Base-by-base conservation (phyloP, 257 asterid genomes). In the Fraxinus excelsior region DNA sequence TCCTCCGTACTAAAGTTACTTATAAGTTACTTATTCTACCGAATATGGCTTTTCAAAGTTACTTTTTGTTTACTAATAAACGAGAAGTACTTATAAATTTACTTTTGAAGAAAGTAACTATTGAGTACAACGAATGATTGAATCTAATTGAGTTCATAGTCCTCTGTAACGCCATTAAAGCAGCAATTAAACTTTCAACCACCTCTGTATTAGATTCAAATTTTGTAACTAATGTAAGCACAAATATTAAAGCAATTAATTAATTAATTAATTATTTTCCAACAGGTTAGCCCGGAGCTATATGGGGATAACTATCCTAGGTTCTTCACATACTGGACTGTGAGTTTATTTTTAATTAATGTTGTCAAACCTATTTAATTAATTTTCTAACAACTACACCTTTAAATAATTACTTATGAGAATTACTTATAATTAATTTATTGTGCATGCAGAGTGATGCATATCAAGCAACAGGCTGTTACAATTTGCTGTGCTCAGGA, bases 261-360 rank as follows among this genome's bases (percentile, higher is more conserved):
- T 70, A 9, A 67, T n/a, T n/a, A n/a, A n/a, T 67, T 71, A 9
- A 68, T 71, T 23, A 23, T 9, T 73, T 42, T 62, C 38, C 40
- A 60, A 80, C 92, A 94, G 98, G 96, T 94, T 60, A 90, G 98
- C 40, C 98, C 98, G 70, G 97, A 92, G 91, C 84, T 94, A 18
- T 94, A 94, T 62, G 97, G 98, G 78, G 98, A 94, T 90, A 89
- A 80, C 65, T 84, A 81, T 64, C 96, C 98, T 7, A 89, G 98
- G 84, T 90, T 94, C 82, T 94, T 94, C 88, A 94, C 98, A 5
- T 94, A 94, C 65, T 94, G 98, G 98, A 94, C 98, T 1, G 98
- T 94, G 78, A 88, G 96, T 86, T 51, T 40, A 10, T 2, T 10
- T 80, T 34, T 28, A 67, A 62, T 53, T 73, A 58, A 37, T 35